Conservation (phyloP, 805 yeast genomes). For the Hanseniaspora valbyensis region DNA sequence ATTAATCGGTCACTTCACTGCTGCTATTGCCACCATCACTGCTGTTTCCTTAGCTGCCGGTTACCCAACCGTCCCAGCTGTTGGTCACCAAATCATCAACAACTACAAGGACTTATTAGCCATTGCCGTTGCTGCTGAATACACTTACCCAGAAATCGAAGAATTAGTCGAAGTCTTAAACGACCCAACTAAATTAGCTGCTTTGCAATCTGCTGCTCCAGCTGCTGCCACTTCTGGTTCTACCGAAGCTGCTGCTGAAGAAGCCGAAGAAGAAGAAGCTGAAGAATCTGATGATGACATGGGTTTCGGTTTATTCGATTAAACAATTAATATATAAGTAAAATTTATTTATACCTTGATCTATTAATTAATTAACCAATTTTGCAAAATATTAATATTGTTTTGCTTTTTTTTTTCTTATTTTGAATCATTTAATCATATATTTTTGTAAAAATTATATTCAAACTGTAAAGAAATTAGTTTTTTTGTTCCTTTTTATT, state of each 20-base stretch:
- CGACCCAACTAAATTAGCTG: slow-evolving; percentile 99
- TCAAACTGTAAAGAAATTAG: too few species aligned
- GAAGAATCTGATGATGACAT: slow-evolving; percentile 64
- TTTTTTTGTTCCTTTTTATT: too few species aligned
- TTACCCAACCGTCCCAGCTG: slow-evolving; percentile 99
- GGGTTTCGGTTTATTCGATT: slow-evolving; percentile 99
- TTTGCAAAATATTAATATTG: too few species aligned
- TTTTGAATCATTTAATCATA: background rate
- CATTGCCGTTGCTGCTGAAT: slow-evolving; percentile 95
- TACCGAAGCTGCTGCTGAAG: slow-evolving; percentile 61
- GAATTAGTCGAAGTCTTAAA: slow-evolving; percentile 98
- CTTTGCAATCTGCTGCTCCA: slow-evolving; percentile 97
- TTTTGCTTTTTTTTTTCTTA: background rate
- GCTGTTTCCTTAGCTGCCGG: slow-evolving; percentile 93
- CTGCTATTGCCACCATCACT: slow-evolving; percentile 90
- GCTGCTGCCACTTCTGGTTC: slow-evolving; percentile 53
- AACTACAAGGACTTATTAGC: slow-evolving; percentile 98
- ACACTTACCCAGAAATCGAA: slow-evolving; percentile 98
- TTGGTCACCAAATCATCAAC: slow-evolving; percentile 97
- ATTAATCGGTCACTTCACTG: slow-evolving; percentile 80
- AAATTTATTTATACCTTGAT: background rate
- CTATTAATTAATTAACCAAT: background rate
- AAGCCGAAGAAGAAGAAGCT: slow-evolving; percentile 63
- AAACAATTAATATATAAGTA: slow-evolving; percentile 30
- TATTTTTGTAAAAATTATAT: too few species aligned